These are phyloP conservation scores for Ceratobasidium sp. DNA, from an alignment of 1,284 basidiomycete genomes.

Conservation along the genomic window DNA sequence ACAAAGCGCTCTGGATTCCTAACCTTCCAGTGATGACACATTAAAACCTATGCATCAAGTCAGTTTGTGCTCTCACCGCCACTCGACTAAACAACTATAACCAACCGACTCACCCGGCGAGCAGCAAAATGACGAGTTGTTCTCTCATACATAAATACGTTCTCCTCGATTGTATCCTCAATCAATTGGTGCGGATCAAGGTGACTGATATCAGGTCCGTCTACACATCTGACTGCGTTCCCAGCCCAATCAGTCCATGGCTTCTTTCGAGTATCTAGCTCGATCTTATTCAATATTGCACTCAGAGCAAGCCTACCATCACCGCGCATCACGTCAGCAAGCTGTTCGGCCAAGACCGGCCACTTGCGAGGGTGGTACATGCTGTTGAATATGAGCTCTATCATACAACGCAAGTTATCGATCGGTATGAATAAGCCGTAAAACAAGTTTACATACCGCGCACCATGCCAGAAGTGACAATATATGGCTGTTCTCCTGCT, in stretches of 20 bases:
- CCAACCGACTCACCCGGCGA: slow-evolving; percentile 45
- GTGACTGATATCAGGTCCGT: slow-evolving; percentile 48
- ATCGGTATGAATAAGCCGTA: too few relatives aligned
- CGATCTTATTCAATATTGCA: slow-evolving; percentile 47
- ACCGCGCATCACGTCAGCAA: slow-evolving; percentile 50
- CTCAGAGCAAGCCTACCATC: slow-evolving; percentile 50
- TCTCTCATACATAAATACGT: slow-evolving; percentile 45
- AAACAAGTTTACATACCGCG: slow-evolving; percentile 42
- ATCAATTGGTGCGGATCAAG: slow-evolving; percentile 48
- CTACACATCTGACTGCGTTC: slow-evolving; percentile 49
- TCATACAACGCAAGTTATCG: too few relatives aligned
- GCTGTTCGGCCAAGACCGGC: slow-evolving; percentile 49
- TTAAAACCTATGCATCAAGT: neutral
- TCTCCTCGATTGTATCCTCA: slow-evolving; percentile 51
- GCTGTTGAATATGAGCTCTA: slow-evolving; percentile 49
- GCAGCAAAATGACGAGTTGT: slow-evolving; percentile 49
- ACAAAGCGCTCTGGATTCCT: slow-evolving; percentile 51
- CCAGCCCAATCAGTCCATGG: slow-evolving; percentile 50
- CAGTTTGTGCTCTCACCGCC: too few relatives aligned
- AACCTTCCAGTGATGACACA: slow-evolving; percentile 52
- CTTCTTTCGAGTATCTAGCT: slow-evolving; percentile 49
- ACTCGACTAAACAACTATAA: too few relatives aligned
- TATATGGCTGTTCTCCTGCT: slow-evolving; percentile 50
- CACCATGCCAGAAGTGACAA: slow-evolving; percentile 52
- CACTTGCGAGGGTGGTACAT: slow-evolving; percentile 52